Conservation (phyloP, 305 asterid species). For the Petunia hybrid region DNA sequence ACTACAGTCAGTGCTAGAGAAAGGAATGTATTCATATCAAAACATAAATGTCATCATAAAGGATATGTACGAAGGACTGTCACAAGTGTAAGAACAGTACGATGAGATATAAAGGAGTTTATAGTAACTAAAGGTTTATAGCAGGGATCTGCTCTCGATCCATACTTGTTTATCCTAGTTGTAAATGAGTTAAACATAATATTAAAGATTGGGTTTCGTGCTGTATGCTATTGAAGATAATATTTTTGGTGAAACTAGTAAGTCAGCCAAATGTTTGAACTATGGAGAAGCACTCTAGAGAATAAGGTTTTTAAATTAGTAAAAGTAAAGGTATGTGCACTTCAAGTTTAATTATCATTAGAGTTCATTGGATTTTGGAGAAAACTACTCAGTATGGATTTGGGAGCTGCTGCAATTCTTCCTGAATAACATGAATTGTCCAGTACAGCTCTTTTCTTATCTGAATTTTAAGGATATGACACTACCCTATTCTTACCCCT, state of each 20-base stretch:
- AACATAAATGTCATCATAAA: neutral
- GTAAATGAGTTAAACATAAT: neutral
- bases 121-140: neutral
- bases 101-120: neutral
- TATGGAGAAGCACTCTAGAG: conserved; percentile 9
- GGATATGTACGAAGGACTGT: conserved; percentile 3
- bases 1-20: neutral
- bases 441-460: neutral
- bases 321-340: neutral
- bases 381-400: conserved; percentile 18
- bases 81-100: neutral
- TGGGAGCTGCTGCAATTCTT: conserved; percentile 25
- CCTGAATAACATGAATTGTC: conserved; percentile 31
- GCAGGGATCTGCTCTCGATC: neutral
- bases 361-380: conserved; percentile 20
- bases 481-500: neutral
- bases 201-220: conserved; percentile 8
- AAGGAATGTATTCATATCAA: neutral
- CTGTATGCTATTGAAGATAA: conserved; percentile 11
- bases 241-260: neutral
- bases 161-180: conserved; percentile 8
- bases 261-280: conserved; percentile 9
- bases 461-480: neutral
- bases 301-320: neutral
- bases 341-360: neutral